phyloP scores from a whole-genome alignment of 768 basidiomycete genomes.

The Paxillus involutus region DNA sequence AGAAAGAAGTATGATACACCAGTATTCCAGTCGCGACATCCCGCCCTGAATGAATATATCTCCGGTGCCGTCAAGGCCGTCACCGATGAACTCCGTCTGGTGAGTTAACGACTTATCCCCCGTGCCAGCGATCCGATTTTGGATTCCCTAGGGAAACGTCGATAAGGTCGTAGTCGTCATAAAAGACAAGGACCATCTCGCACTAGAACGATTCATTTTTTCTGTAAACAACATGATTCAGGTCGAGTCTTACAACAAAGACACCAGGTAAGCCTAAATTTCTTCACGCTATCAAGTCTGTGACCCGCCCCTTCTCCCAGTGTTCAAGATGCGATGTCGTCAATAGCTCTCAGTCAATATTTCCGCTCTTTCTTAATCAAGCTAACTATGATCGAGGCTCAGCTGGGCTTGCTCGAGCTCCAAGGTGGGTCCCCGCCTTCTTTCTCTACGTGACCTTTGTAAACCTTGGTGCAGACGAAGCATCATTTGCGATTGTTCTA shows the following conservation, averaged over 20 bases:
- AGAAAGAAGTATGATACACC: constrained; percentile 89
- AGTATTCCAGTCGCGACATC: constrained; percentile 93
- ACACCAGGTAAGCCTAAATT: constrained; percentile 50
- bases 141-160: constrained; percentile 61
- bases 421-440: constrained; percentile 40
- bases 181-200: constrained; percentile 74
- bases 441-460: background rate
- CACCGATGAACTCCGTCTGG: constrained; percentile 69
- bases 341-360: constrained; percentile 63
- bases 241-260: constrained; percentile 68
- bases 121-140: background rate
- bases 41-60: constrained; percentile 84
- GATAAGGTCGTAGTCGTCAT: constrained; percentile 83
- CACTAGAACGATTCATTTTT: constrained; percentile 90
- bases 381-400: constrained; percentile 73
- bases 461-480: constrained; percentile 48
- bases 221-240: constrained; percentile 80
- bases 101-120: constrained; percentile 30
- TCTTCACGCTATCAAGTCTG: background rate
- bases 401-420: constrained; percentile 57
- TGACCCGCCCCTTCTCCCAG: constrained; percentile 36
- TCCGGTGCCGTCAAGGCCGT: constrained; percentile 85
- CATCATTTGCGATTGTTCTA: constrained; percentile 80
- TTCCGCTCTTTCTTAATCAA: constrained; percentile 85
- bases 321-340: constrained; percentile 69